Evolutionary conservation across 441 rosid species (phyloP), one percentile per base, ranked within the genome.

Genomic region (Pelargonium citronellum): DNA sequence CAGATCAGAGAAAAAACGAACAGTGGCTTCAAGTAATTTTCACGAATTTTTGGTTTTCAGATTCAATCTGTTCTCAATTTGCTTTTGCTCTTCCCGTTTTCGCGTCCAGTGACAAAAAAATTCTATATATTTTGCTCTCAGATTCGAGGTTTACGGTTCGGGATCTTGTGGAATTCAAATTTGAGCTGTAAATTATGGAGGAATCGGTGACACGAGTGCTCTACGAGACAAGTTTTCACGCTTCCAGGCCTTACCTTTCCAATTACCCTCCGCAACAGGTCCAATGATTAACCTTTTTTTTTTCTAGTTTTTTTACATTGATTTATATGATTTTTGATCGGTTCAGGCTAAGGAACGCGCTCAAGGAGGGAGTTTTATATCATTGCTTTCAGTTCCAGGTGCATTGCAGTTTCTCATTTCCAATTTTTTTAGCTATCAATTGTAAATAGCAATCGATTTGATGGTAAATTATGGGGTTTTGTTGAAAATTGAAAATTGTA

Each of bases 221-320:
- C 58, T 95, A 81, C 72, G 97, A 87, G 89, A 86, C 78, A 10
- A 90, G 87, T 16, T 74, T 62, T 77, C 99, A 90, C 66, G 91
- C 89, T 58, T 83, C 95, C 15, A 44, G 89, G 63, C 89, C 86
- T 27, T 86, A 67, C 79, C 47, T 74, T 68, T 81, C 92, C 67
- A 85, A 81, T 82, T 90, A 89, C 41, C 92, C 97, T 82, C 96
- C 96, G 73, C 86, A 69, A 68, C 76, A 66, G 53, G 82, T 80
- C 61, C 81, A 71, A 20, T 84, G 81, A 89, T 64, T 11, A 66
- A 17, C 12, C 57, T 61, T 60, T 22, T 34, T 17, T 5, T 46
- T 67, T 17, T 72, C 5, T 64, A 24, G 11, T 16, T 10, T 27
- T 60, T 64, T 20, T 69, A 41, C 13, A 55, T 73, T 68, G 67